Base-by-base conservation (phyloP, 805 yeast genomes). In the Priceomyces melissophilus region DNA sequence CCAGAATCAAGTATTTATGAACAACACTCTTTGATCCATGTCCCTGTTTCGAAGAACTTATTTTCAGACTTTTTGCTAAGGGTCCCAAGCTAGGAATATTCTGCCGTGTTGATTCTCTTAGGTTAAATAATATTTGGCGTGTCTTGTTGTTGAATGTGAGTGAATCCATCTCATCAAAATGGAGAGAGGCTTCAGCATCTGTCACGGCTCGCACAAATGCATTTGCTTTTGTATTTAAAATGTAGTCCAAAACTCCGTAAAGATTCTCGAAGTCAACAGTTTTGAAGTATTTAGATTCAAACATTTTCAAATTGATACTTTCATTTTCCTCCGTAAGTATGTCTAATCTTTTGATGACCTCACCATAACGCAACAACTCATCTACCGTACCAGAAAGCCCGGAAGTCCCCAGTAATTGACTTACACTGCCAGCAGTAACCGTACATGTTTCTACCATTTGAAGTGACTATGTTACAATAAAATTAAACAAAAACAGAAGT, bases 11-110 rank as follows among this genome's bases (percentile, higher is more conserved):
- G 35, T 49, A 38, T 32, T 35, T 37, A 38, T 35, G 46, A 5
- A 47, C 35, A 5, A 48, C 57, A 17, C 44, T 38, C 23, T 42
- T 38, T 7, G 56, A 38, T 0, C 60, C 60, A 36, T 55, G 60
- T 11, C 60, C 60, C 14, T 32, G 38, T 31, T 55, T 55, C 13
- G 51, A 39, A 10, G 40, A 42, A 5, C 39, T 29, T 11, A 54
- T 25, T 27, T 44, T 46, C 28, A 41, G 42, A 7, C 44, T 20
- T 10, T 15, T 33, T 9, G 37, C 44, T 8, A 35, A 16, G 20
- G 13, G 29, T 1, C 37, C 20, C 10, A 41, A 8, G 13, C 35
- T 32, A 11, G 44, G 47, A 17, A 35, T 16, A 7, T 39, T 14
- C 12, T 37, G 26, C 29, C 26, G 40, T 3, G 44, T 38, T 10